A percentile compares a stretch with the other conserved stretches of the same genome.
Evolutionary conservation across 495 filamentous ascomycete genomes (phyloP).

Genomic region (Cladorrhinum samala): DNA sequence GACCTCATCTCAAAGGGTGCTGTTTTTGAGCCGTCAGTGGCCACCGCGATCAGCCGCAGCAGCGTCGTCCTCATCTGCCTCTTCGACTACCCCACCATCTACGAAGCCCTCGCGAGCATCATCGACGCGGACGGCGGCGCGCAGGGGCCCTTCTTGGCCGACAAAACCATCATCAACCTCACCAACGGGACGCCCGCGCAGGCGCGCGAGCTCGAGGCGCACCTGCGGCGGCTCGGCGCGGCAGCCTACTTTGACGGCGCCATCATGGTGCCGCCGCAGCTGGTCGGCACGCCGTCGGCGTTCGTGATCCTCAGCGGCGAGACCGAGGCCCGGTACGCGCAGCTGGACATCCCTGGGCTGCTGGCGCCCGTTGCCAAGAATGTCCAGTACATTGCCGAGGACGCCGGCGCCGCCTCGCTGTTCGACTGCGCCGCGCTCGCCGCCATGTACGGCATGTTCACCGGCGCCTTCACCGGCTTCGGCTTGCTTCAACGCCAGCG

Average conservation of each 20-base stretch:
- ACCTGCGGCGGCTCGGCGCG: background rate
- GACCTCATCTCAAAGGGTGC: constrained; percentile 5
- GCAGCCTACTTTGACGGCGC: constrained; percentile 13
- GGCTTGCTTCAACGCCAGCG: constrained; percentile 8
- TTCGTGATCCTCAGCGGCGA: constrained; percentile 11
- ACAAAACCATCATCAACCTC: constrained; percentile 19
- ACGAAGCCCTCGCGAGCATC: background rate
- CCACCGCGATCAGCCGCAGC: constrained; percentile 4
- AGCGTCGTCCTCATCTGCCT: constrained; percentile 9
- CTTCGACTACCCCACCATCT: constrained; percentile 11
- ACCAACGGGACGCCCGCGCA: constrained; percentile 19
- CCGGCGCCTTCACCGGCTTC: constrained; percentile 10
- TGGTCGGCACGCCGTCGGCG: constrained; percentile 8
- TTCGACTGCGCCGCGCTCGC: constrained; percentile 12
- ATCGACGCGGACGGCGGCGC: background rate
- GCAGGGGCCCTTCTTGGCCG: constrained; percentile 8
- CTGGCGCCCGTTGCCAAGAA: constrained; percentile 1
- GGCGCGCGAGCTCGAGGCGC: background rate
- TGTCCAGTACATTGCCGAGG: constrained; percentile 4
- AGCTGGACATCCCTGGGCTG: background rate
- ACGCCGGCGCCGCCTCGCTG: constrained; percentile 7
- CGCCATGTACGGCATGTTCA: constrained; percentile 19
- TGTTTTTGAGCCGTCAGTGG: background rate
- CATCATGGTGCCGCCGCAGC: constrained; percentile 18
- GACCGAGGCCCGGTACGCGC: background rate